Base-by-base conservation (phyloP, 306 rosid species). In the Dalbergia cochinchinensis region DNA sequence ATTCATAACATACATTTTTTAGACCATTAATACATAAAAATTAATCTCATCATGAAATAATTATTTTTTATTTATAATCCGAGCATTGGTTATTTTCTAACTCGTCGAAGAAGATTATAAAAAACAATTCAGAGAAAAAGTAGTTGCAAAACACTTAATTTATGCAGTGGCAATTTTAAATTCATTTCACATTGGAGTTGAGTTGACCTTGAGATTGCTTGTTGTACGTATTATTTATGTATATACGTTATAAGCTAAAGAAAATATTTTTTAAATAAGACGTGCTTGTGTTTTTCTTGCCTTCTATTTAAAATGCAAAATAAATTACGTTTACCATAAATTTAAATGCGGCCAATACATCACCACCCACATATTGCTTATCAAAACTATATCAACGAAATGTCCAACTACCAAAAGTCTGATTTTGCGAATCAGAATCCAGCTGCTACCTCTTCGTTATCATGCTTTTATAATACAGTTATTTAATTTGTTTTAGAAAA, bases 201-300 rank as follows among this genome's bases (percentile, higher is more conserved):
- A 55, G 74, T 73, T 62, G 73, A 73, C 75, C 50, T 31, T 18
- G 47, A 80, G 80, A 80, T 80, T 80, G 64, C 84, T 80, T 73
- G 63, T 22, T 63, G 58, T 71, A 54, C n/a, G 45, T 60, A 57
- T 35, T 68, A 11, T n/a, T 26, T 26, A 13, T 58, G 33, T 57
- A 19, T 4, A 20, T 61, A 39, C 41, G 7, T 37, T 10, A 42
- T 8, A 19, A 16, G 42, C 18, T 3, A n/a, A 12, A 53, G 1
- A 12, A 12, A 20, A 6, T 60, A 31, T 50, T 55, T 74, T 74
- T 74, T 47, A 57, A 44, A 58, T 35, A 66, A 33, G 76, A 58
- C 71, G 71, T 81, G 80, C 64, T 58, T 35, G 22, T 14, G 39
- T 35, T 76, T 20, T 34, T 81, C 63, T 16, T 41, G 42, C 51